phyloP scores from a whole-genome alignment of 371 early-diverging fungal genomes.

The Rhizopus sp. region DNA sequence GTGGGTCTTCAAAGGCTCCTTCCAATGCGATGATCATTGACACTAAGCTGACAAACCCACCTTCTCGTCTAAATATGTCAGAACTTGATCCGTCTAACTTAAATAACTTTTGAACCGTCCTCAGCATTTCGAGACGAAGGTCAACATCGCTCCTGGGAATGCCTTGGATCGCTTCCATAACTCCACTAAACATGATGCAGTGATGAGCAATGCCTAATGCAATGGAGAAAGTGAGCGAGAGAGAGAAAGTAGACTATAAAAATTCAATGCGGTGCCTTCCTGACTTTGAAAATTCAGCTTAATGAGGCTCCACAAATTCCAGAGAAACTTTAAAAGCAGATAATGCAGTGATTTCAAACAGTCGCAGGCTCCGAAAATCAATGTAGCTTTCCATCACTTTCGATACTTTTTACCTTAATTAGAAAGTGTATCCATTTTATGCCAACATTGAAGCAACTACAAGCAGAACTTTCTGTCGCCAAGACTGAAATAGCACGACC shows the following conservation, averaged over 20 bases:
- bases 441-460: too few species aligned
- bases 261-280: neutral
- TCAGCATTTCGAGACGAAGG: conserved; percentile 59
- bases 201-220: conserved; percentile 1
- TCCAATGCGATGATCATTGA: conserved; percentile 67
- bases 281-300: conserved; percentile 1
- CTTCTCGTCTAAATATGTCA: conserved; percentile 62
- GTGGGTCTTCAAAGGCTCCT: conserved; percentile 49
- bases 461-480: too few species aligned
- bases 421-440: too few species aligned
- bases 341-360: neutral
- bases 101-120: conserved; percentile 55
- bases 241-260: neutral
- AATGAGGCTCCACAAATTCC: neutral
- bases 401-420: too few species aligned
- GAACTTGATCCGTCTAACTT: conserved; percentile 40
- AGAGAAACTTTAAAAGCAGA: neutral
- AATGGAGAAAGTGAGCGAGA: neutral
- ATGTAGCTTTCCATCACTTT: too few species aligned
- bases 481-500: too few species aligned
- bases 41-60: conserved; percentile 67
- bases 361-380: too few species aligned
- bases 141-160: conserved; percentile 59
- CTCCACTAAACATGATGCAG: conserved; percentile 40
- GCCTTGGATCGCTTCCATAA: conserved; percentile 65